Percentiles rank a stretch among this genome's conserved stretches.
phyloP scores from a whole-genome alignment of 1,284 basidiomycete species.

The Lignosus rhinocerotis region DNA sequence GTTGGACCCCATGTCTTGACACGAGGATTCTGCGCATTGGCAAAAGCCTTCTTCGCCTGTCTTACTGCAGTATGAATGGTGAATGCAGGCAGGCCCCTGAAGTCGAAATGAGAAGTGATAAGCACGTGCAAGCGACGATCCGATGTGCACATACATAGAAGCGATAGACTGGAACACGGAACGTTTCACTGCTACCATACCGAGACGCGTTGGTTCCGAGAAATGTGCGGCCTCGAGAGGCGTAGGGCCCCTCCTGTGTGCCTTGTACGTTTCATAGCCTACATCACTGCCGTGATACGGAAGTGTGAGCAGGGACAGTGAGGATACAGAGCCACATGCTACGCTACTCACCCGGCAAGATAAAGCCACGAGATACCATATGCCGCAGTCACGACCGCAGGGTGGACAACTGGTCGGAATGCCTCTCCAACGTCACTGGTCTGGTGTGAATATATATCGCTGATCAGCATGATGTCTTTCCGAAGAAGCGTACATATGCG shows the following conservation, averaged over 20 bases:
- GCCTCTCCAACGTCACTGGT: conserved; percentile 93
- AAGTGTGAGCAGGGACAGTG: conserved; percentile 9
- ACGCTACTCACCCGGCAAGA: conserved; percentile 51
- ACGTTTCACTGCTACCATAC: conserved; percentile 73
- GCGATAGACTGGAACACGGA: conserved; percentile 88
- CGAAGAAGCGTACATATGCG: conserved; percentile 64
- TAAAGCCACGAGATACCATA: conserved; percentile 90
- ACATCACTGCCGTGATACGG: conserved; percentile 67
- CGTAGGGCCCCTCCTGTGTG: conserved; percentile 71
- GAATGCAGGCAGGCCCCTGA: conserved; percentile 74
- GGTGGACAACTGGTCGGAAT: conserved; percentile 85
- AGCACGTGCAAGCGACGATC: conserved; percentile 10
- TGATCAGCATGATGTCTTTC: conserved; percentile 15
- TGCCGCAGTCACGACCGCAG: conserved; percentile 76
- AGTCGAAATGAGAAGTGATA: background rate
- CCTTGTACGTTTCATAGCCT: conserved; percentile 90
- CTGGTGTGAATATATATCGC: conserved; percentile 41
- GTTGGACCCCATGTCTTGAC: conserved; percentile 84
- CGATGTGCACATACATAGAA: conserved; percentile 63
- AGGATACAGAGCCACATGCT: conserved; percentile 8
- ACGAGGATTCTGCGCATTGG: conserved; percentile 60
- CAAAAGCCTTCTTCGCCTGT: conserved; percentile 77
- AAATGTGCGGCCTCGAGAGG: conserved; percentile 75
- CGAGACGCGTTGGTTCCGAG: conserved; percentile 73
- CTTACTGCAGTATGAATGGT: conserved; percentile 86